Evolutionary conservation across 108 stramenopile species (phyloP).

Genomic region (Schizochytrium sp.): DNA sequence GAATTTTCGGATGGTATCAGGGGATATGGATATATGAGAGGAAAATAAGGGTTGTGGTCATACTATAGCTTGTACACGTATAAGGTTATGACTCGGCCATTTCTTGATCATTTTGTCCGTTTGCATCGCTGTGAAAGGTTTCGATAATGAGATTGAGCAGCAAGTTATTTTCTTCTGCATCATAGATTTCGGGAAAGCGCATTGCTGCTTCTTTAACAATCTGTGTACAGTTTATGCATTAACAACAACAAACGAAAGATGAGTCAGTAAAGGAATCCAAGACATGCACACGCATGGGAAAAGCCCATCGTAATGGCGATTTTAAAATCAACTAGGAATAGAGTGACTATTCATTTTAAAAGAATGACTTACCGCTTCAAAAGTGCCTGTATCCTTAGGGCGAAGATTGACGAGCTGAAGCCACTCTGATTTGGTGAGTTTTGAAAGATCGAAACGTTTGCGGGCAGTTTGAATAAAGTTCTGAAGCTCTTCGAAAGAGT

Average conservation of each 20-base stretch:
- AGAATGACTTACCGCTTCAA: slow-evolving; percentile 1
- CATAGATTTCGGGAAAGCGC: background rate
- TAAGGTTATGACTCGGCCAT: no score
- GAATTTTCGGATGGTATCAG: no score
- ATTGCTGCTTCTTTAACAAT: background rate
- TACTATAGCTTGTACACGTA: no score
- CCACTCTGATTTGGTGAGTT: slow-evolving; percentile 36
- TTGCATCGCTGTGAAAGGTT: background rate
- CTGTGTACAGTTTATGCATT: background rate
- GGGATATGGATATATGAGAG: no score
- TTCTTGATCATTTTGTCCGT: no score
- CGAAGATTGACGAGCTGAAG: slow-evolving; percentile 39
- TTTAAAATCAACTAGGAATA: no score
- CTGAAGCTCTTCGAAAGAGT: background rate
- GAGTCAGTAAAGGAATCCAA: background rate
- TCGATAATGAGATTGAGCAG: background rate
- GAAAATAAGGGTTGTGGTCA: no score
- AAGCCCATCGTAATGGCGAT: background rate
- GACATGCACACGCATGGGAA: background rate
- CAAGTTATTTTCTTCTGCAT: background rate
- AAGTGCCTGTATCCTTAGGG: background rate
- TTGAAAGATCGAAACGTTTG: background rate
- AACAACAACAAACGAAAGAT: no score
- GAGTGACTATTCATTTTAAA: background rate
- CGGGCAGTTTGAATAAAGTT: slow-evolving; percentile 2